Evolutionary conservation across 2,329 filamentous ascomycete genomes (phyloP).

Genomic region (Colletotrichum neosansevieriae): DNA sequence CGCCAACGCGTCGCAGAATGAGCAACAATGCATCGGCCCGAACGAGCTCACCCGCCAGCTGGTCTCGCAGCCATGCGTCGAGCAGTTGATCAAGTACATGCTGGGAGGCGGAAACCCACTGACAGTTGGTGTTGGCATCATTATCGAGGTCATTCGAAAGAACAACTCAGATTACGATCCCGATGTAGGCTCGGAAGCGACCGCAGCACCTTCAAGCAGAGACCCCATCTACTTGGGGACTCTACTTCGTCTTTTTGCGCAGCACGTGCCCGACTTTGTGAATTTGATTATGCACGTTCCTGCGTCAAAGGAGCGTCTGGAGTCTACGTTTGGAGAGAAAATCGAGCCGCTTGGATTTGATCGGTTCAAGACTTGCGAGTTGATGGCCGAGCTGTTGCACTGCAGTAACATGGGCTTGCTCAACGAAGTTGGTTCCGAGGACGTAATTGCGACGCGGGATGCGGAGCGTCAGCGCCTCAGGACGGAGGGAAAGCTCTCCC

Average conservation of each 20-base stretch:
- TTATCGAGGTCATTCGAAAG: conserved; percentile 98
- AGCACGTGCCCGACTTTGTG: conserved; percentile 95
- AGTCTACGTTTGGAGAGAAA: conserved; percentile 88
- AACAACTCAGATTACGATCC: conserved; percentile 99
- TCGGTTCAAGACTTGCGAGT: conserved; percentile 97
- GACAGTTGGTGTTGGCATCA: conserved; percentile 95
- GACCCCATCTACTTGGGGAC: conserved; percentile 97
- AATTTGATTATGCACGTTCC: conserved; percentile 83
- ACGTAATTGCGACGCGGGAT: conserved; percentile 84
- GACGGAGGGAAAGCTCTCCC: conserved; percentile 76
- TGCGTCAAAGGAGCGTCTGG: conserved; percentile 79
- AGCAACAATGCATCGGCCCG: conserved; percentile 98
- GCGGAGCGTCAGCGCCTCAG: conserved; percentile 84
- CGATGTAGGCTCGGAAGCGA: conserved; percentile 85
- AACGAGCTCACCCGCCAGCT: conserved; percentile 96
- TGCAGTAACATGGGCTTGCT: conserved; percentile 98
- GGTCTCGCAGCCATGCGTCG: conserved; percentile 86
- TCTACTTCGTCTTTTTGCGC: conserved; percentile 87
- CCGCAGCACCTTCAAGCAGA: conserved; percentile 81
- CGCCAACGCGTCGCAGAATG: conserved; percentile 96
- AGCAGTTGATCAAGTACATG: conserved; percentile 91
- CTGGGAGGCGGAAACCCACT: conserved; percentile 91
- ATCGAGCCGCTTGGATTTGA: conserved; percentile 97
- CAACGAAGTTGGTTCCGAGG: conserved; percentile 91
- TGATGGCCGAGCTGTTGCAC: conserved; percentile 97